A percentile compares a stretch with the other conserved stretches of the same genome.
Evolutionary conservation across 306 rosid species (phyloP).

Genomic region (Mimosa pudica): DNA sequence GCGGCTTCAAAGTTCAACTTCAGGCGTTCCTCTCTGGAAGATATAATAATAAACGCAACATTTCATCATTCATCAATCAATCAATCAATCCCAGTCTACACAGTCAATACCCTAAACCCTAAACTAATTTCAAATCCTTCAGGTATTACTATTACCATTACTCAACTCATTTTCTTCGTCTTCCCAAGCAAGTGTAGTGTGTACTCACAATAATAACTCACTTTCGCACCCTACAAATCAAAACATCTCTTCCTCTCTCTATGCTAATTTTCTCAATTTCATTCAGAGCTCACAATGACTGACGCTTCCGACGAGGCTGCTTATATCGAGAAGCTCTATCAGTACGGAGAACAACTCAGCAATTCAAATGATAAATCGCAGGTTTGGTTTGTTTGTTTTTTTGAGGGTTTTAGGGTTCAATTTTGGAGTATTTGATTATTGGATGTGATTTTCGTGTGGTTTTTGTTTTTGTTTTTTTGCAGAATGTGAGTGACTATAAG

Average conservation of each 20-base stretch:
- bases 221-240: neutral
- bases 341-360: conserved; percentile 91
- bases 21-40: neutral
- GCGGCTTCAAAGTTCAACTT: neutral
- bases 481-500: conserved; percentile 43
- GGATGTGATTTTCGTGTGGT: conserved; percentile 1
- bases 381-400: conserved; percentile 44
- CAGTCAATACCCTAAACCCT: conserved; percentile 8
- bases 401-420: conserved; percentile 32
- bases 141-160: neutral
- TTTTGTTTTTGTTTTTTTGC: neutral
- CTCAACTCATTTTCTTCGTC: neutral
- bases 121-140: conserved; percentile 6
- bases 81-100: neutral
- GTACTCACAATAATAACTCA: neutral
- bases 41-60: neutral
- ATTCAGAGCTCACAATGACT: conserved; percentile 53
- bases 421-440: conserved; percentile 11
- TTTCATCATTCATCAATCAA: no score
- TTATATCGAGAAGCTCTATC: conserved; percentile 90
- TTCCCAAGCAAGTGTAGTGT: neutral
- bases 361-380: conserved; percentile 84
- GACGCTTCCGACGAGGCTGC: conserved; percentile 75
- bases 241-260: neutral
- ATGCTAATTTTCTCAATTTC: conserved; percentile 48